Evolutionary conservation across 164 flowering plant species (phyloP), one percentile per base, ranked within the genome.

Genomic region (Akebia trifoliata): DNA sequence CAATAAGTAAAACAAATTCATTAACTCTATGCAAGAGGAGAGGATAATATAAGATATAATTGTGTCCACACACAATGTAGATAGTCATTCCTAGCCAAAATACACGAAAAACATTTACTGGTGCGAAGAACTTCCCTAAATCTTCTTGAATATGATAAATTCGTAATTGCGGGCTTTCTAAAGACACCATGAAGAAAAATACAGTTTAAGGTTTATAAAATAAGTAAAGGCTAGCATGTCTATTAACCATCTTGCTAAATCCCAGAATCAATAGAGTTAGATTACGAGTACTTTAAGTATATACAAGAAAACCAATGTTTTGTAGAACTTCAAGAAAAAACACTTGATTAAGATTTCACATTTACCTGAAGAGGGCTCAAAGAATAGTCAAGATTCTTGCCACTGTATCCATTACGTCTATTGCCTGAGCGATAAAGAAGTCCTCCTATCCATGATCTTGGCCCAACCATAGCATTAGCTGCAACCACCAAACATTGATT

Each of bases 401-500:
- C 80, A 50, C 25, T 26, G 60, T 55, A 56, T 43, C 73, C 79
- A 42, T 65, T 54, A 35, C 81, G 86, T 70, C 56, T 86, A 64
- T 71, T 77, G 68, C 63, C 39, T 22, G 74, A 38, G 64, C 91
- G 94, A 66, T 42, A 65, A 61, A 88, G 73, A 7, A 92, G 63
- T 69, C 84, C 84, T 73, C 83, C 90, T 60, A 88, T 57, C 96
- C 96, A 92, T 77, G 90, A 58, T 68, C 86, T 76, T 74, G 95
- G 57, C 71, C 98, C 98, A 82, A 86, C 90, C 98, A 92, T 88
- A 88, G 93, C 96, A 81, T 78, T 86, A 85, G 86, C 98, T 91
- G 65, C 72, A 85, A 71, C 60, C 68, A 75, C 25, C n/a, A 68
- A 50, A 54, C 20, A 39, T 35, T 67, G 56, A 67, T 56, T n/a